A percentile compares a stretch with the other conserved stretches of the same genome.
phyloP scores from a whole-genome alignment of 2,329 filamentous ascomycete genomes.

The Dactylellina parvicollis region DNA sequence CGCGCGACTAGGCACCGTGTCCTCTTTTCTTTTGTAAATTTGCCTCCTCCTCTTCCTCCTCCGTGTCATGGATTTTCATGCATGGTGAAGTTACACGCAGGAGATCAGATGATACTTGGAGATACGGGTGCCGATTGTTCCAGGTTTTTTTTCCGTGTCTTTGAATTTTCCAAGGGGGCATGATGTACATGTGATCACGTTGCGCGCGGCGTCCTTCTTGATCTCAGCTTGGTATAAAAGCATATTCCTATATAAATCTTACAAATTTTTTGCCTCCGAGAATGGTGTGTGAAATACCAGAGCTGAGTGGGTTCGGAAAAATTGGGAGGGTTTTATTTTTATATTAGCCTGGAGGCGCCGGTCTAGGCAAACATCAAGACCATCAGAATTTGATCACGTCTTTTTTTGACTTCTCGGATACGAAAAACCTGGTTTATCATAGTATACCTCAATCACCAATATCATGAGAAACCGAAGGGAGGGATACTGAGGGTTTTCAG shows the following conservation, averaged over 20 bases:
- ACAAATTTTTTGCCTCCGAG: slow-evolving; percentile 40
- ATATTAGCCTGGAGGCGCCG: slow-evolving; percentile 23
- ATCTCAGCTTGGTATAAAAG: not conserved
- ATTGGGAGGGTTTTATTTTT: not conserved
- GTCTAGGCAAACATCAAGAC: not conserved
- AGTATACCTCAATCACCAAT: no score
- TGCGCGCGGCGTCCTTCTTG: not conserved
- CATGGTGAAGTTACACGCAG: not conserved
- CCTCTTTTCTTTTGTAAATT: no score
- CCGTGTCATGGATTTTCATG: not conserved
- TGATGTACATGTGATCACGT: slow-evolving; percentile 43
- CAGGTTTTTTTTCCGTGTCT: slow-evolving; percentile 11
- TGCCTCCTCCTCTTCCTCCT: not conserved
- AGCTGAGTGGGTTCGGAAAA: slow-evolving; percentile 35
- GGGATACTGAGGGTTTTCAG: no score
- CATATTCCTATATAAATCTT: not conserved
- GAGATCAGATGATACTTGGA: slow-evolving; percentile 35
- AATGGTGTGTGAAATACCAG: slow-evolving; percentile 27
- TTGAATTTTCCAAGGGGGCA: not conserved
- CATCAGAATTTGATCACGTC: not conserved
- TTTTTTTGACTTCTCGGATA: not conserved
- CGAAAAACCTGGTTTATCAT: not conserved
- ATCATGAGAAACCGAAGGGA: no score
- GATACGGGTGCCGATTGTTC: slow-evolving; percentile 24
- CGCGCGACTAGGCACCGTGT: no score